Percentiles rank a stretch among this genome's conserved stretches.
These are phyloP conservation scores for Stenogyne calaminthoides DNA, from an alignment of 305 asterid species.

Conservation along the genomic window DNA sequence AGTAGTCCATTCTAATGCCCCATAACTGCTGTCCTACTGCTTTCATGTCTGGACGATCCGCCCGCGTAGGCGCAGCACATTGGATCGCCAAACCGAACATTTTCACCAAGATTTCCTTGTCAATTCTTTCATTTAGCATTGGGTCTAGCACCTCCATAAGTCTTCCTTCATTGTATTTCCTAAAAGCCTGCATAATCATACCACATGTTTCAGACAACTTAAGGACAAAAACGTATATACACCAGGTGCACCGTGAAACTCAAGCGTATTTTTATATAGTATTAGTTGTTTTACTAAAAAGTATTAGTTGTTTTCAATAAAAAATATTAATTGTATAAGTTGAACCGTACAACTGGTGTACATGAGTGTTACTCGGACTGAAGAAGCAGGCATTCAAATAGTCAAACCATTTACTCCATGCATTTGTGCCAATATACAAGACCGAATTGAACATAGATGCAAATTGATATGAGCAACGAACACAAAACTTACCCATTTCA, in stretches of 20 bases:
- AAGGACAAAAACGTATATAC: not conserved
- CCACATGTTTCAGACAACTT: not conserved
- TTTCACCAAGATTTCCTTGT: constrained; percentile 54
- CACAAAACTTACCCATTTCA: constrained; percentile 77
- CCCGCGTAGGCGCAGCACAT: constrained; percentile 90
- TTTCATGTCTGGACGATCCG: constrained; percentile 95
- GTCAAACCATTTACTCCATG: not conserved
- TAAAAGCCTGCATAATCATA: constrained; percentile 66
- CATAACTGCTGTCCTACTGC: constrained; percentile 80
- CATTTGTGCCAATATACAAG: not conserved
- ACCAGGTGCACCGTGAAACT: too few species aligned
- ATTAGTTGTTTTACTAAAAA: too few species aligned
- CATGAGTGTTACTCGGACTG: not conserved
- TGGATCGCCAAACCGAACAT: constrained; percentile 84
- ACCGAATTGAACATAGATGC: not conserved
- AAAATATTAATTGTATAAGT: too few species aligned
- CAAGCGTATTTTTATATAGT: too few species aligned
- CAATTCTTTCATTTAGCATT: constrained; percentile 53
- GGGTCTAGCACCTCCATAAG: constrained; percentile 75
- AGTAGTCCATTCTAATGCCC: constrained; percentile 85
- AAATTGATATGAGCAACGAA: not conserved
- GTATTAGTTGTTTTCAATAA: too few species aligned
- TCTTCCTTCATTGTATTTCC: constrained; percentile 60
- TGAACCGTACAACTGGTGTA: too few species aligned
- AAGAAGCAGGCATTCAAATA: too few species aligned